A percentile compares a stretch with the other conserved stretches of the same genome.
Evolutionary conservation across 2,329 filamentous ascomycete genomes (phyloP).

Genomic region (Ascocoryne sarcoides): DNA sequence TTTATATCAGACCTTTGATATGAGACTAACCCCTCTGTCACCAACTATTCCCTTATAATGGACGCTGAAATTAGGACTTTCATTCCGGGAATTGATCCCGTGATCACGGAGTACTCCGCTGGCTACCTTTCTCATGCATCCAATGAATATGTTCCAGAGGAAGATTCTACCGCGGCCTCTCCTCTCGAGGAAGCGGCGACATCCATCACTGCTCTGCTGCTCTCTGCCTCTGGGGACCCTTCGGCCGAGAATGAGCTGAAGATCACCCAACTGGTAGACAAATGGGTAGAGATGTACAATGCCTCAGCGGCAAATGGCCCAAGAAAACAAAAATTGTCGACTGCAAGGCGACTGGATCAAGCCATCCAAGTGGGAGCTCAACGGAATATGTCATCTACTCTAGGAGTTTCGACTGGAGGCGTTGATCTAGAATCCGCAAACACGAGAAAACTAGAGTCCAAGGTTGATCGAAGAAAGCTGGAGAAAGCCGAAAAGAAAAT

Average conservation of each 20-base stretch:
- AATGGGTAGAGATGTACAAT: slow-evolving; percentile 78
- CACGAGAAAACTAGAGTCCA: slow-evolving; percentile 87
- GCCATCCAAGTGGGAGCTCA: slow-evolving; percentile 90
- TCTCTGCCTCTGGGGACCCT: slow-evolving; percentile 85
- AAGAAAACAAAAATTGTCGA: slow-evolving; percentile 60
- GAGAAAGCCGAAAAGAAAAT: slow-evolving; percentile 98
- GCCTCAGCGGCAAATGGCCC: slow-evolving; percentile 59
- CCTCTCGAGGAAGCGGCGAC: slow-evolving; percentile 78
- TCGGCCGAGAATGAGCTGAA: slow-evolving; percentile 63
- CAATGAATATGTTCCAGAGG: slow-evolving; percentile 68
- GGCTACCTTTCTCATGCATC: slow-evolving; percentile 94
- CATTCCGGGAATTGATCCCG: slow-evolving; percentile 78
- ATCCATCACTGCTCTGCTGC: slow-evolving; percentile 75
- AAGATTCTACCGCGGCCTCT: slow-evolving; percentile 56
- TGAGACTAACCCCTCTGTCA: neutral
- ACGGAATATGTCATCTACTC: slow-evolving; percentile 90
- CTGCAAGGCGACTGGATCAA: slow-evolving; percentile 81
- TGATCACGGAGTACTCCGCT: slow-evolving; percentile 85
- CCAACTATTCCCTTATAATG: too few relatives aligned
- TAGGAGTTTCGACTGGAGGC: slow-evolving; percentile 73
- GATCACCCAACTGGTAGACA: slow-evolving; percentile 76
- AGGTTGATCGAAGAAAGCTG: slow-evolving; percentile 96
- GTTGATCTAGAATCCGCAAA: slow-evolving; percentile 95
- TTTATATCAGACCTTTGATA: neutral
- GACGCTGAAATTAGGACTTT: slow-evolving; percentile 79